Conservation (phyloP, 78 protist species). For the Dictyostelium brefeldianum region DNA sequence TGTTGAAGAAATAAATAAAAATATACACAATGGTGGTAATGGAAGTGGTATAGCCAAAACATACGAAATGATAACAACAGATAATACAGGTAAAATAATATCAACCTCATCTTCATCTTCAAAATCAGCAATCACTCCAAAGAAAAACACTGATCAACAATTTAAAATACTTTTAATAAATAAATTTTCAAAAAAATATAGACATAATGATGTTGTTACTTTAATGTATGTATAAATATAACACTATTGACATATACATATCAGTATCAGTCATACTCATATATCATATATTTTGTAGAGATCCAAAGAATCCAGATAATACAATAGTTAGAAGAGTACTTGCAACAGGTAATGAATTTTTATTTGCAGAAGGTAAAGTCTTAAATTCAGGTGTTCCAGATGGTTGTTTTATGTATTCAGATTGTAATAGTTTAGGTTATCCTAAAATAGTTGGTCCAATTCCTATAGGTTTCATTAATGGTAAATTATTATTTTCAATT, state of each 20-base stretch:
- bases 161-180: constrained; percentile 3
- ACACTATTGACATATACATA: no score
- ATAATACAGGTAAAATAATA: background rate
- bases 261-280: no score
- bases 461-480: background rate
- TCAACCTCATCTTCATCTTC: background rate
- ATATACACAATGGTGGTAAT: background rate
- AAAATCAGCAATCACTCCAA: background rate
- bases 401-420: constrained; percentile 1
- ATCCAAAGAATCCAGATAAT: background rate
- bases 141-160: background rate
- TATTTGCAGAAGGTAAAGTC: no score
- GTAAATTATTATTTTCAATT: background rate
- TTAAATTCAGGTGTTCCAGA: background rate
- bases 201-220: constrained; percentile 1
- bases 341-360: background rate
- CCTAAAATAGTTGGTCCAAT: background rate
- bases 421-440: background rate
- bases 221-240: constrained; percentile 1
- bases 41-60: background rate
- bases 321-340: constrained; percentile 3
- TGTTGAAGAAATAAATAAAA: background rate
- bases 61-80: constrained; percentile 5
- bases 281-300: background rate
- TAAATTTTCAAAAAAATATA: constrained; percentile 6